Evolutionary conservation across 441 rosid genomes (phyloP).

Genomic region (Gossypium aridum): DNA sequence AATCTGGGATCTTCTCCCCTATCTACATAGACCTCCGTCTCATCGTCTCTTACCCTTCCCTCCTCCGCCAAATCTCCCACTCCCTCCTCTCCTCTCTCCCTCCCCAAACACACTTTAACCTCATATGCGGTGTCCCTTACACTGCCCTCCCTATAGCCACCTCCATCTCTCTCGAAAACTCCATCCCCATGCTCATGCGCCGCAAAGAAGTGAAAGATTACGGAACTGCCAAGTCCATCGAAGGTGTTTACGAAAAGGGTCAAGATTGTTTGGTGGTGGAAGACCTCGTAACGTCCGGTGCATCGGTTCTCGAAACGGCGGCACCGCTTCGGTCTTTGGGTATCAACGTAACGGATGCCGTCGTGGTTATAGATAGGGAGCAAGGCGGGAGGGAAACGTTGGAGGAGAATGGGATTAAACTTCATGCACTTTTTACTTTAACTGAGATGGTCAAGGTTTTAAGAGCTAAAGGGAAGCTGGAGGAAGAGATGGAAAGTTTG

Average conservation of each 20-base stretch:
- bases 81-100: slow-evolving; percentile 63
- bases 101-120: slow-evolving; percentile 38
- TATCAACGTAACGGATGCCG: slow-evolving; percentile 70
- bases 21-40: slow-evolving; percentile 96
- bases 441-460: slow-evolving; percentile 80
- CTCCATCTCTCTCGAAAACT: slow-evolving; percentile 53
- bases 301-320: slow-evolving; percentile 83
- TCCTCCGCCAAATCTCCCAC: slow-evolving; percentile 66
- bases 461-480: slow-evolving; percentile 75
- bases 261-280: slow-evolving; percentile 69
- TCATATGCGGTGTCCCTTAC: slow-evolving; percentile 88
- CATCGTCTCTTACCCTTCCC: slow-evolving; percentile 75
- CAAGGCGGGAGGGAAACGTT: slow-evolving; percentile 90
- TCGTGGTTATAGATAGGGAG: slow-evolving; percentile 83
- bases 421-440: slow-evolving; percentile 69
- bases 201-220: slow-evolving; percentile 89
- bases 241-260: slow-evolving; percentile 49
- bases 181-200: slow-evolving; percentile 87
- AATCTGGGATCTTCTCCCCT: slow-evolving; percentile 88
- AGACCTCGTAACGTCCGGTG: slow-evolving; percentile 83
- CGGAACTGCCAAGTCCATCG: slow-evolving; percentile 82
- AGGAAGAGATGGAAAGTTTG: slow-evolving; percentile 44
- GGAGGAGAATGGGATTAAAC: slow-evolving; percentile 60
- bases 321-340: slow-evolving; percentile 74
- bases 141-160: slow-evolving; percentile 91